phyloP scores from a whole-genome alignment of 1,139 yeast species.

The Suhomyces bribrorum region DNA sequence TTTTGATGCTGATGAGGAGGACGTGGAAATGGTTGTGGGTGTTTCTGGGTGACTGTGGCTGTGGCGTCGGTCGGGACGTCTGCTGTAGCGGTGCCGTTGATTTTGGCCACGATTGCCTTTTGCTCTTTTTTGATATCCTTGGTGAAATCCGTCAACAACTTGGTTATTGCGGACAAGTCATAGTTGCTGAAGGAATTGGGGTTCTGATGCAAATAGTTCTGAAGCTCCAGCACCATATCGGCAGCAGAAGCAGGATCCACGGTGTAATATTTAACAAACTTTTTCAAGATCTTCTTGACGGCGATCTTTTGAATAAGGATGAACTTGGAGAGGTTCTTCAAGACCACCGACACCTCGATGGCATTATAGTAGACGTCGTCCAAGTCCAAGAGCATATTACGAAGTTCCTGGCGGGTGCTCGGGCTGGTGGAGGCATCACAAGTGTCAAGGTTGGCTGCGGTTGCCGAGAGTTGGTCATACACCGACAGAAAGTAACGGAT shows the following conservation, averaged over 20 bases:
- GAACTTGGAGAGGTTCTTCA: conserved; percentile 73
- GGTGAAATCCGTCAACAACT: conserved; percentile 53
- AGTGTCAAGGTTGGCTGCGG: conserved; percentile 11
- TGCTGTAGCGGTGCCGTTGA: conserved; percentile 6
- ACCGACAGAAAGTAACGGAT: conserved; percentile 23
- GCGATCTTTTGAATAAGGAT: conserved; percentile 82
- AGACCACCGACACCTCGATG: conserved; percentile 54
- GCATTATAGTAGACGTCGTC: conserved; percentile 38
- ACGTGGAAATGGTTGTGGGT: neutral
- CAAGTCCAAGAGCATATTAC: conserved; percentile 7
- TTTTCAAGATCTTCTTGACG: conserved; percentile 75
- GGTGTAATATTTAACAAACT: conserved; percentile 64
- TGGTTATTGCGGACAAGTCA: conserved; percentile 64
- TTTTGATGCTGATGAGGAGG: conserved; percentile 1
- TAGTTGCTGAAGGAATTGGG: conserved; percentile 60
- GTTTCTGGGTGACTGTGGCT: neutral
- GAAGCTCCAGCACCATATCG: conserved; percentile 40
- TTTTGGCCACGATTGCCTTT: conserved; percentile 11
- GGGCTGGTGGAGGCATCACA: conserved; percentile 23
- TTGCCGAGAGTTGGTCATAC: conserved; percentile 2
- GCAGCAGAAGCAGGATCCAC: conserved; percentile 36
- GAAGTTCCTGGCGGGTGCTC: conserved; percentile 7
- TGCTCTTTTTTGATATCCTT: conserved; percentile 15
- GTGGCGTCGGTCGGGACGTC: neutral
- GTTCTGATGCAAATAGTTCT: conserved; percentile 39